Evolutionary conservation across 2,329 filamentous ascomycete genomes (phyloP), one percentile per base, ranked within the genome.

Genomic region (Alternaria solani): DNA sequence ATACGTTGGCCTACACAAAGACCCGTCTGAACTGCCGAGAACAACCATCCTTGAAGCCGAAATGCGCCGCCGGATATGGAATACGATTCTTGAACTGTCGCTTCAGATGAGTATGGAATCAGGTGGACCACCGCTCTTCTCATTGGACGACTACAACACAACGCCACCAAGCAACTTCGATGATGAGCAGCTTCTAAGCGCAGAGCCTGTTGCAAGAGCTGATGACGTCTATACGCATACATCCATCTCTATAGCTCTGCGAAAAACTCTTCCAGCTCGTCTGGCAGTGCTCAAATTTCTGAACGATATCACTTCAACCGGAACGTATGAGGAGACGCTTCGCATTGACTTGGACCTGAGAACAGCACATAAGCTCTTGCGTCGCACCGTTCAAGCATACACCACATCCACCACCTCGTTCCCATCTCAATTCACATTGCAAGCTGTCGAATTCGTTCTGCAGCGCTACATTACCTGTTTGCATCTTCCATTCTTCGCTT

Each of bases 1-100:
- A 14, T 73, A 75, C 18, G 76, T 81, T 64, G 80, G 81, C 1
- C 57, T 82, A 2, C 79, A 82, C 63, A 69, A 76, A 44, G 80
- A 82, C 53, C 79, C 80, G 3, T 57, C 59, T 0, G 64, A 71
- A 18, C 64, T 81, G 4, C 74, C 74, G 2, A 64, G 67, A 7
- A 68, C 63, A 38, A 63, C 65, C 3, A n/a, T 57, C 2, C 56
- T 69, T 9, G 66, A 66, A 20, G 62, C 66, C 30, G 74, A 77
- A 47, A 74, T 77, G 71, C 69, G 72, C 20, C 67, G 72, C 9
- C 61, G 73, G n/a, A 46, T 76, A 2, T 76, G 73, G 74, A 75
- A 70, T 53, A 76, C 73, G 0, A 66, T 76, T 47, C 61, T 81
- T 3, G 80, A 81, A 49, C 57, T 82, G 3, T 68, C 67, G 7